These are phyloP conservation scores for Arabidopsis arenosa DNA, from an alignment of 345 rosid species.

Conservation along the genomic window DNA sequence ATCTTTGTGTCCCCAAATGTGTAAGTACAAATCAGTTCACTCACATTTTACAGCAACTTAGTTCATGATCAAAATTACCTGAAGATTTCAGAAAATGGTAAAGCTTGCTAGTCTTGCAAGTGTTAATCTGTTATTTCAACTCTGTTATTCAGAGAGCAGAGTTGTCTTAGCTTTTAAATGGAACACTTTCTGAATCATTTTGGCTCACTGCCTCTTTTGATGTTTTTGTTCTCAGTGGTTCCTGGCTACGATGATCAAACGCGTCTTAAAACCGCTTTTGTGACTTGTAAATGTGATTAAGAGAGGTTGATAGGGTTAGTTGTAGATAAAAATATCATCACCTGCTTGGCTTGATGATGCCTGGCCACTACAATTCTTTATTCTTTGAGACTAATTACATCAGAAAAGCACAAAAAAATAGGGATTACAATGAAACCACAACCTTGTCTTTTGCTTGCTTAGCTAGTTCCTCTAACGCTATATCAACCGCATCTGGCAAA, in stretches of 20 bases:
- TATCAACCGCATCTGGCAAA: slow-evolving; percentile 39
- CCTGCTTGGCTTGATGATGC: slow-evolving; percentile 72
- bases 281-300: slow-evolving; percentile 67
- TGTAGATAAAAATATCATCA: background rate
- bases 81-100: too few species aligned
- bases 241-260: slow-evolving; percentile 57
- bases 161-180: too few species aligned
- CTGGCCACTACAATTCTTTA: background rate
- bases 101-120: slow-evolving; percentile 46
- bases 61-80: background rate
- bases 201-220: background rate
- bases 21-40: too few species aligned
- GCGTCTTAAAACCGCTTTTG: slow-evolving; percentile 70
- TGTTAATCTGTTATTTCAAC: slow-evolving; percentile 55
- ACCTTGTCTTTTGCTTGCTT: background rate
- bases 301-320: slow-evolving; percentile 60
- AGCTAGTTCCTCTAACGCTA: slow-evolving; percentile 26
- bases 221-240: slow-evolving; percentile 5
- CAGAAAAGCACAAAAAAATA: background rate
- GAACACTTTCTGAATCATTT: too few species aligned
- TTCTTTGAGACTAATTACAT: background rate
- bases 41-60: too few species aligned
- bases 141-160: slow-evolving; percentile 50
- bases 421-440: slow-evolving; percentile 11
- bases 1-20: too few species aligned